A percentile compares a stretch with the other conserved stretches of the same genome.
Evolutionary conservation across 441 rosid genomes (phyloP).

Genomic region (Sinapis alba): DNA sequence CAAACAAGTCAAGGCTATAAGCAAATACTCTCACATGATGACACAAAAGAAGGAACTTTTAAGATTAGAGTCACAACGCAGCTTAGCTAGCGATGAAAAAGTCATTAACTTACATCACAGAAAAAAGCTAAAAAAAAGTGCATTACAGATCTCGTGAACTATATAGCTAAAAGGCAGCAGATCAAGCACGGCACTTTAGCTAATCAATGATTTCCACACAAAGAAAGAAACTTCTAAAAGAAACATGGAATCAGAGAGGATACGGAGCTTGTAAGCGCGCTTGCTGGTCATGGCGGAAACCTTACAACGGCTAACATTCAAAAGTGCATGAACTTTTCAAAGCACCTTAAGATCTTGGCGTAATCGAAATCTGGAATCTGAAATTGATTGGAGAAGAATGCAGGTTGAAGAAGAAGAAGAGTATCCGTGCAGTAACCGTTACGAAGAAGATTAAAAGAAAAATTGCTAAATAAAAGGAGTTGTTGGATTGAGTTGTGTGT

Average conservation of each 20-base stretch:
- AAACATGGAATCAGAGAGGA: conserved; percentile 52
- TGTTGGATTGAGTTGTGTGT: not conserved
- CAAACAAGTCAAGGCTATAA: conserved; percentile 56
- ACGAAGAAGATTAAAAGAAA: not conserved
- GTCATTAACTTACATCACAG: not conserved
- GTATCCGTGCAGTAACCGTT: not conserved
- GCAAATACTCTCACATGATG: conserved; percentile 15
- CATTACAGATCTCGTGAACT: conserved; percentile 23
- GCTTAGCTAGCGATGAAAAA: too few species aligned
- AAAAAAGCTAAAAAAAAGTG: conserved; percentile 8
- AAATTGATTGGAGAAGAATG: not conserved
- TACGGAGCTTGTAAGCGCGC: conserved; percentile 99
- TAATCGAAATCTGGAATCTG: conserved; percentile 30
- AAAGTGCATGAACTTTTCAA: not conserved
- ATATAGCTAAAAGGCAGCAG: conserved; percentile 28
- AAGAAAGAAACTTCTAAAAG: not conserved
- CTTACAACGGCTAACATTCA: conserved; percentile 44
- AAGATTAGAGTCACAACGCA: too few species aligned
- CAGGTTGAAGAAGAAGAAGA: not conserved
- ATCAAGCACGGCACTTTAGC: conserved; percentile 16
- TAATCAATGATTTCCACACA: conserved; percentile 20
- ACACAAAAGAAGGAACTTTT: not conserved
- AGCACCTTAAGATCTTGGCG: not conserved
- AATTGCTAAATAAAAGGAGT: not conserved
- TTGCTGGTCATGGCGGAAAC: conserved; percentile 83